A percentile compares a stretch with the other conserved stretches of the same genome.
Conservation (phyloP, 192 early-diverging fungal species). For the Phycomyces blakesleeanus region DNA sequence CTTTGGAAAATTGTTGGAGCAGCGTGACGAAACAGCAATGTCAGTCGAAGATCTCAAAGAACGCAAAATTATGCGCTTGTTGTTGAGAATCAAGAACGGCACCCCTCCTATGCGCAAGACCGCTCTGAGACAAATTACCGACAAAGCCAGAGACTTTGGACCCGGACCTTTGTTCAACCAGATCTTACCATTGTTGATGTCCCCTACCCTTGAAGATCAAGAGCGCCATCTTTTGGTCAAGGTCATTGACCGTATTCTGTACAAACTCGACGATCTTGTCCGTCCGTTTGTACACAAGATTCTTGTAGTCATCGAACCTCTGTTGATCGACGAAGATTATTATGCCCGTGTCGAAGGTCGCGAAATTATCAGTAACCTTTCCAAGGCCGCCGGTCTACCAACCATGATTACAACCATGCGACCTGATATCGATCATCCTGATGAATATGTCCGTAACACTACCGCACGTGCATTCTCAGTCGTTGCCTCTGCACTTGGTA, state of each 20-base stretch:
- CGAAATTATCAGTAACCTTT: conserved; percentile 96
- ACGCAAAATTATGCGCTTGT: conserved; percentile 90
- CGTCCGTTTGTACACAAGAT: conserved; percentile 98
- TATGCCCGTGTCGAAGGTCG: conserved; percentile 96
- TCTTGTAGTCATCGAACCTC: conserved; percentile 96
- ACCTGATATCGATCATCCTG: conserved; percentile 96
- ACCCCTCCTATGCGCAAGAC: conserved; percentile 90
- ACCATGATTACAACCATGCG: conserved; percentile 99
- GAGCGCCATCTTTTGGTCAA: conserved; percentile 98
- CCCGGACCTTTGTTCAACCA: conserved; percentile 94
- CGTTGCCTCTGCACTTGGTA: conserved; percentile 93
- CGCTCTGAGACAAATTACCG: conserved; percentile 91
- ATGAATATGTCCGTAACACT: conserved; percentile 98
- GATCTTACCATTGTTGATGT: conserved; percentile 94
- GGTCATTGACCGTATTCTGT: conserved; percentile 94
- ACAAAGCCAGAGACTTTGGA: conserved; percentile 93
- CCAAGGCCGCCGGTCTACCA: conserved; percentile 94
- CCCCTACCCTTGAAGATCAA: conserved; percentile 95
- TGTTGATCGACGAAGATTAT: conserved; percentile 96
- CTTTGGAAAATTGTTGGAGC: conserved; percentile 88
- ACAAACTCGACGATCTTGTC: conserved; percentile 94
- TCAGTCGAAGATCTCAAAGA: conserved; percentile 88
- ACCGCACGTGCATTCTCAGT: conserved; percentile 97
- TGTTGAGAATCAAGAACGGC: conserved; percentile 99
- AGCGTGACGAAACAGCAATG: conserved; percentile 78